These are phyloP conservation scores for Xylaria digitata DNA, from an alignment of 2,329 filamentous ascomycete species.

Conservation along the genomic window DNA sequence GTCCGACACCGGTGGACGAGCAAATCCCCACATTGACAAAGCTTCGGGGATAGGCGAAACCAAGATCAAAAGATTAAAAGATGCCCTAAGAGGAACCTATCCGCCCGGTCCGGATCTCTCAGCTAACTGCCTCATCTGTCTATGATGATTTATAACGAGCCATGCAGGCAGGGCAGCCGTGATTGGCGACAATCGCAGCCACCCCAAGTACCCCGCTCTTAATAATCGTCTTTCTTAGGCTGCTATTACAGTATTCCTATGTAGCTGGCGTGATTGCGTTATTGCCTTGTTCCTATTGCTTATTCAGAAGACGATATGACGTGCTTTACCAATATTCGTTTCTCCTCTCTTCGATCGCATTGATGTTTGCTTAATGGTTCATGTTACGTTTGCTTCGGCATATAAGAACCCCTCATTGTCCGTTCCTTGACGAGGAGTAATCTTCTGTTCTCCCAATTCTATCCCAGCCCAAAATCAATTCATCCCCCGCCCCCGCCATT, in stretches of 20 bases:
- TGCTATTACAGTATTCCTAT: too few relatives aligned
- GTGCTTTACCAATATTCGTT: constrained; percentile 14
- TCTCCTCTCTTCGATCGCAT: constrained; percentile 15
- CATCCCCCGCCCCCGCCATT: neutral
- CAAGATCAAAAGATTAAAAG: too few relatives aligned
- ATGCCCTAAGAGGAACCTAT: too few relatives aligned
- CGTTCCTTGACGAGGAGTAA: constrained; percentile 2
- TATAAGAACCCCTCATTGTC: constrained; percentile 41
- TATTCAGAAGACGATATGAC: constrained; percentile 18
- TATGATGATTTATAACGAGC: neutral
- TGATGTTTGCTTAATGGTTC: constrained; percentile 33
- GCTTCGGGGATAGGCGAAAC: too few relatives aligned
- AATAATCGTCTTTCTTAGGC: neutral
- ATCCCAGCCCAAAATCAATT: too few relatives aligned
- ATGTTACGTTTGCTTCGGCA: constrained; percentile 26
- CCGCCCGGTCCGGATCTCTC: neutral
- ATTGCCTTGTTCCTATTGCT: neutral
- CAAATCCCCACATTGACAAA: neutral
- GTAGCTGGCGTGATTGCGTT: neutral
- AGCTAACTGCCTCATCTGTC: neutral
- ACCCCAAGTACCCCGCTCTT: neutral
- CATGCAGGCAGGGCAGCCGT: neutral
- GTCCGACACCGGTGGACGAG: neutral
- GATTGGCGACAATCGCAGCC: neutral
- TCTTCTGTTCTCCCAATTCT: too few relatives aligned